phyloP scores from a whole-genome alignment of 805 yeast genomes.

The Wilhelminamyces savonicus region DNA sequence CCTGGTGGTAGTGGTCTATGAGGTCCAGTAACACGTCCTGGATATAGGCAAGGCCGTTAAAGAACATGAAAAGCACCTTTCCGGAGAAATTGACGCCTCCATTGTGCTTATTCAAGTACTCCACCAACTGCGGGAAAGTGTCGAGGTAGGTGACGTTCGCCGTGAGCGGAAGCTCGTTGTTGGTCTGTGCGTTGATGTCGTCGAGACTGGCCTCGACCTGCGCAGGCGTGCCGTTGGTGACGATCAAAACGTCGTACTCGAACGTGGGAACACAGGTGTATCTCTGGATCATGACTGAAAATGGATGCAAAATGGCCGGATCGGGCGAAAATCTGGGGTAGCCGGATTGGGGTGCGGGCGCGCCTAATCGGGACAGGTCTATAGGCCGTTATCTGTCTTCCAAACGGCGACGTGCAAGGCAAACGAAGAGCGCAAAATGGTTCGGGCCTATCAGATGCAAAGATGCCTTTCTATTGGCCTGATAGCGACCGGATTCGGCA shows the following conservation, averaged over 20 bases:
- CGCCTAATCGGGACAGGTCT: no score
- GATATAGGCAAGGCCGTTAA: slow-evolving; percentile 26
- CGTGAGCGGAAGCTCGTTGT: slow-evolving; percentile 15
- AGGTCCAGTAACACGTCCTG: slow-evolving; percentile 24
- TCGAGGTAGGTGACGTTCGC: slow-evolving; percentile 20
- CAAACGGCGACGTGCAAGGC: no score
- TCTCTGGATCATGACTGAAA: slow-evolving; percentile 25
- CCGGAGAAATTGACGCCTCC: slow-evolving; percentile 14
- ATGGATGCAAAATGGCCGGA: neutral
- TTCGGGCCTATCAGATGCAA: no score
- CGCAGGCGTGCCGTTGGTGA: slow-evolving; percentile 26
- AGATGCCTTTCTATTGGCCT: no score
- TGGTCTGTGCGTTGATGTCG: slow-evolving; percentile 15
- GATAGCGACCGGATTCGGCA: no score
- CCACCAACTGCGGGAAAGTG: slow-evolving; percentile 13
- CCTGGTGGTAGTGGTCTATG: slow-evolving; percentile 20
- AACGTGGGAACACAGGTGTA: slow-evolving; percentile 25
- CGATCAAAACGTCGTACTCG: slow-evolving; percentile 27
- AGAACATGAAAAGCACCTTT: slow-evolving; percentile 31
- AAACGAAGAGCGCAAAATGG: no score
- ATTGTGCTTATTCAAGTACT: slow-evolving; percentile 8
- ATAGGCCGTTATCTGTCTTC: no score
- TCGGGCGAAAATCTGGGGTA: no score
- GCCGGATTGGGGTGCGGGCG: no score
- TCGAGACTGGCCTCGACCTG: slow-evolving; percentile 23